A percentile compares a stretch with the other conserved stretches of the same genome.
Evolutionary conservation across 2,329 filamentous ascomycete species (phyloP).

Genomic region (Colletotrichum musae): DNA sequence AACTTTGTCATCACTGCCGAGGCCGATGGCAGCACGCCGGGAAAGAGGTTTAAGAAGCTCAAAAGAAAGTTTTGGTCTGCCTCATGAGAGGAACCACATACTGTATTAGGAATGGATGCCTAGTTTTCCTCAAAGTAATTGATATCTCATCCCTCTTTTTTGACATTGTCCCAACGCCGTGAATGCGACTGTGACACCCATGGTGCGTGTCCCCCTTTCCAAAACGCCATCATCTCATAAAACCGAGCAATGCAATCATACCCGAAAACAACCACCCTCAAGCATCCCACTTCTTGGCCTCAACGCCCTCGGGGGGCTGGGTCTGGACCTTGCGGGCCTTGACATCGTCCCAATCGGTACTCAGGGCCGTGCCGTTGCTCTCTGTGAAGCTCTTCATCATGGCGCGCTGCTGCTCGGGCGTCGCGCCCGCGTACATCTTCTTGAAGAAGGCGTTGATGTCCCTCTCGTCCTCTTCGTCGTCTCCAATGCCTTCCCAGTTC

Average conservation of each 20-base stretch:
- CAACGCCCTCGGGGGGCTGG: slow-evolving; percentile 81
- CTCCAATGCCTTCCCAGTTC: slow-evolving; percentile 86
- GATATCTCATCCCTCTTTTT: background rate
- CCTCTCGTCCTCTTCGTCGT: slow-evolving; percentile 71
- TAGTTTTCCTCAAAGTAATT: too few species aligned
- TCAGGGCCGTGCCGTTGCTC: slow-evolving; percentile 92
- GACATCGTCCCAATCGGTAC: slow-evolving; percentile 93
- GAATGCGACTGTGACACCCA: background rate
- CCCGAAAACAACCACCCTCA: background rate
- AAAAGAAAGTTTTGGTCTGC: too few species aligned
- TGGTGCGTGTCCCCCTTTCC: background rate
- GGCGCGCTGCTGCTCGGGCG: slow-evolving; percentile 85
- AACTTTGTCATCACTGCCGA: too few species aligned
- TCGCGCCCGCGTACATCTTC: slow-evolving; percentile 83
- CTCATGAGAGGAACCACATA: too few species aligned
- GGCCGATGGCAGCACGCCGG: background rate
- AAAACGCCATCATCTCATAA: slow-evolving; percentile 4
- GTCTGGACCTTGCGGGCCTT: slow-evolving; percentile 79
- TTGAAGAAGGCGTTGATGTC: slow-evolving; percentile 91
- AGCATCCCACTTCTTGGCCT: slow-evolving; percentile 78
- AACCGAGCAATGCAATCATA: background rate
- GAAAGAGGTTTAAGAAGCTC: too few species aligned
- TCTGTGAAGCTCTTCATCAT: slow-evolving; percentile 99
- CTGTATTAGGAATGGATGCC: too few species aligned
- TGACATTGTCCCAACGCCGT: slow-evolving; percentile 23